Conservation (phyloP, 306 rosid species). For the Ormosia semicastrata region DNA sequence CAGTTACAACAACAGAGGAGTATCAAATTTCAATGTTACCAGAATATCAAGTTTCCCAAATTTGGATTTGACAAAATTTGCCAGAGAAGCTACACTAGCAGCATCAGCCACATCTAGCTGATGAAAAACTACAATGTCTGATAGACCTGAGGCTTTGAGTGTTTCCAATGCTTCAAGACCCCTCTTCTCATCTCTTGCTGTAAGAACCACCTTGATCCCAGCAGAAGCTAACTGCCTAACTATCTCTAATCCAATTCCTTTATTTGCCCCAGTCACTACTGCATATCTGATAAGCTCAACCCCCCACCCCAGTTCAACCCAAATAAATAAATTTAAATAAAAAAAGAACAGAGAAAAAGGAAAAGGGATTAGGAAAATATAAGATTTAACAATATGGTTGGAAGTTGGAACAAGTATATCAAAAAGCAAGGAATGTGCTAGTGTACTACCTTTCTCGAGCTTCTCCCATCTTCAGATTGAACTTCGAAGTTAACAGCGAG, state of each 20-base stretch:
- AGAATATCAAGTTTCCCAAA: constrained; percentile 49
- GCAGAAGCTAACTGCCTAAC: constrained; percentile 32
- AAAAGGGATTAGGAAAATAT: not conserved
- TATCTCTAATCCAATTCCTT: constrained; percentile 43
- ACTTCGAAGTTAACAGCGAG: too few species aligned
- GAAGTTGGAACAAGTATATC: not conserved
- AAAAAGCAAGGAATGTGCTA: not conserved
- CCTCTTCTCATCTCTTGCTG: constrained; percentile 40
- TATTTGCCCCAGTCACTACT: constrained; percentile 38
- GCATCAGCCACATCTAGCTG: constrained; percentile 41
- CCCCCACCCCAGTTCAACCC: too few species aligned
- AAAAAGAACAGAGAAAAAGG: not conserved
- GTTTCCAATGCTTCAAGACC: constrained; percentile 38
- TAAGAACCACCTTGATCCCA: constrained; percentile 42
- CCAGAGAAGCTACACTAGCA: constrained; percentile 35
- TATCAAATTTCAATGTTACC: constrained; percentile 21
- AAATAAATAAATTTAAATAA: not conserved
- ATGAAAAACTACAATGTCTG: constrained; percentile 29
- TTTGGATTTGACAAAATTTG: constrained; percentile 27
- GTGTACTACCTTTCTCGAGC: not conserved
- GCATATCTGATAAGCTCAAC: constrained; percentile 24
- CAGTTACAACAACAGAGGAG: not conserved
- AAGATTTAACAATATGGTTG: too few species aligned
- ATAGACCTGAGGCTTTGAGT: constrained; percentile 12
- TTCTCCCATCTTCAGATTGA: not conserved